phyloP scores from a whole-genome alignment of 345 rosid species.

The Leavenworthia alabamica region DNA sequence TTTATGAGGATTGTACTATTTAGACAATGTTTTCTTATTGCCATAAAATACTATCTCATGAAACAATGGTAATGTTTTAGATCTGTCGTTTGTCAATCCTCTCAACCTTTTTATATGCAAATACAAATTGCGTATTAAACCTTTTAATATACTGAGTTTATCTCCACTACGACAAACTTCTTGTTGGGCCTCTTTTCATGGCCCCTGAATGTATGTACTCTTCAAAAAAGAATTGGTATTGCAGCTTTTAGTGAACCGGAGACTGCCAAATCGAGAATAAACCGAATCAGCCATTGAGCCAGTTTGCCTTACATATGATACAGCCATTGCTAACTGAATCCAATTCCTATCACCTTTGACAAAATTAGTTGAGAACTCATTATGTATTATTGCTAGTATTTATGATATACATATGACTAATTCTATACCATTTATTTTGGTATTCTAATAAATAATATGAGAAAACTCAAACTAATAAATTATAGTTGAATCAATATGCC shows the following conservation, averaged over 20 bases:
- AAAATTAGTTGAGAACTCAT: neutral
- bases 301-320: neutral
- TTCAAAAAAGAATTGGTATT: neutral
- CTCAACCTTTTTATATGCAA: too few relatives aligned
- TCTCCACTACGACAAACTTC: neutral
- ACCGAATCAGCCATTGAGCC: neutral
- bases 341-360: neutral
- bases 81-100: neutral
- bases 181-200: neutral
- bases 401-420: neutral
- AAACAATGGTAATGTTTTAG: slow-evolving; percentile 8
- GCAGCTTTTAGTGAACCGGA: neutral
- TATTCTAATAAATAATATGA: neutral
- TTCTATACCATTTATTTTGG: too few relatives aligned
- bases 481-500: neutral
- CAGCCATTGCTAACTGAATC: neutral
- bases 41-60: slow-evolving; percentile 15
- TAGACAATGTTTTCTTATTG: slow-evolving; percentile 11
- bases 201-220: neutral
- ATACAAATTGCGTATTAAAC: too few relatives aligned
- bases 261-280: neutral
- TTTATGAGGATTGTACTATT: slow-evolving; percentile 3
- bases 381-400: neutral
- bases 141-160: too few relatives aligned
- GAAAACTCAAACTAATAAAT: neutral